phyloP scores from a whole-genome alignment of 164 flowering plant species.

The Brasenia schreberi region DNA sequence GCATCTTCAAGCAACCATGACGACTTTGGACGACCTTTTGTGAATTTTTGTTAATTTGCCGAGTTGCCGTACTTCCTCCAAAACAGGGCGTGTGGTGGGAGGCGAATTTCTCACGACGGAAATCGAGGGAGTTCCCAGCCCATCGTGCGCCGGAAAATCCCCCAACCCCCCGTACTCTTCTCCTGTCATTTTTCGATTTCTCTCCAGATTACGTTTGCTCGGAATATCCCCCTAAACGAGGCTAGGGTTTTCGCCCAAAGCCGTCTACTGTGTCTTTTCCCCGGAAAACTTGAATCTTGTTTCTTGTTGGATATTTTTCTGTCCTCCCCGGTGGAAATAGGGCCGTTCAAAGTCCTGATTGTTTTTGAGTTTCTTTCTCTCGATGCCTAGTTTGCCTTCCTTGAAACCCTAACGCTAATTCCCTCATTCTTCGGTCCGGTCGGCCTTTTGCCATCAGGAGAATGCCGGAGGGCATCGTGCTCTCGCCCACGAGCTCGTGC shows the following conservation, averaged over 20 bases:
- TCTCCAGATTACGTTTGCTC: background rate
- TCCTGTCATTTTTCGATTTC: background rate
- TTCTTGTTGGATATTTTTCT: background rate
- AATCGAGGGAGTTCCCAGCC: background rate
- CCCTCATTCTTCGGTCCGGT: background rate
- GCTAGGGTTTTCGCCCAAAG: background rate
- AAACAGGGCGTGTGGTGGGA: background rate
- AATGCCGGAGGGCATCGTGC: conserved; percentile 1
- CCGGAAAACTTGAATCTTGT: background rate
- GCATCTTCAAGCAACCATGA: too few species aligned
- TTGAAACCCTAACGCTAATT: background rate
- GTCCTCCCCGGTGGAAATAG: background rate
- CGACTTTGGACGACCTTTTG: too few species aligned
- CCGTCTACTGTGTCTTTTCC: background rate
- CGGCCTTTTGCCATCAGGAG: background rate
- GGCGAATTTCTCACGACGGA: background rate
- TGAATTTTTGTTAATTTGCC: background rate
- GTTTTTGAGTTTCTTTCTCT: background rate
- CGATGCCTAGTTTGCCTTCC: background rate
- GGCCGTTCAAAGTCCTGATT: background rate
- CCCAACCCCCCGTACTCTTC: background rate
- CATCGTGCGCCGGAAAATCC: background rate
- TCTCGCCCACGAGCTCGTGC: conserved; percentile 49
- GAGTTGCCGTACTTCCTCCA: background rate
- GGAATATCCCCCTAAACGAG: background rate